Evolutionary conservation across 2,329 filamentous ascomycete species (phyloP).

Genomic region (Hymenoscyphus albidus): DNA sequence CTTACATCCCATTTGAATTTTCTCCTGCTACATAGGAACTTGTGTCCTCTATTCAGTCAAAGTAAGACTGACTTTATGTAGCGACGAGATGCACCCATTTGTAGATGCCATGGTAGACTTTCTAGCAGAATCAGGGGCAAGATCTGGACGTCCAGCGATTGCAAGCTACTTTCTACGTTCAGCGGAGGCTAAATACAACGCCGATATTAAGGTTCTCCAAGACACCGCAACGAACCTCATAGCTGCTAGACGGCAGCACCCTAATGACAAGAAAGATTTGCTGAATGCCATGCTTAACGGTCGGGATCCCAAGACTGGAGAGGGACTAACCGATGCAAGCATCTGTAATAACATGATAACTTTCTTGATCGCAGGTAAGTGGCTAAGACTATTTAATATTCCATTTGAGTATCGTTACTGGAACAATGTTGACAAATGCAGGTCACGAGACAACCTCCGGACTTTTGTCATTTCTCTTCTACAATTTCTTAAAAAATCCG

Average conservation of each 20-base stretch:
- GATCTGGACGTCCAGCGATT: slow-evolving; percentile 45
- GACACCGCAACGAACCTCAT: slow-evolving; percentile 58
- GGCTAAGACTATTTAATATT: slow-evolving; percentile 37
- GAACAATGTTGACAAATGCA: slow-evolving; percentile 27
- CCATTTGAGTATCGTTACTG: too few relatives aligned
- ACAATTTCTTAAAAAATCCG: slow-evolving; percentile 50
- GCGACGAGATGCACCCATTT: slow-evolving; percentile 65
- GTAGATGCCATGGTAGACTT: slow-evolving; percentile 63
- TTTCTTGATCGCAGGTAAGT: slow-evolving; percentile 52
- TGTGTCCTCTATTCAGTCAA: neutral
- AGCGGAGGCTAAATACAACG: slow-evolving; percentile 44
- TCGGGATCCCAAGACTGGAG: slow-evolving; percentile 62
- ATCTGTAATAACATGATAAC: slow-evolving; percentile 71
- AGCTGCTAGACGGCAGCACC: slow-evolving; percentile 52
- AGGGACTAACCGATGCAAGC: slow-evolving; percentile 57
- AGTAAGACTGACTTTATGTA: neutral
- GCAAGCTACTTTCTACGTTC: slow-evolving; percentile 47
- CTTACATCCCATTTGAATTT: too few relatives aligned
- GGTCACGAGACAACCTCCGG: slow-evolving; percentile 66
- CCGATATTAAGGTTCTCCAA: slow-evolving; percentile 53
- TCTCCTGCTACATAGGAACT: too few relatives aligned
- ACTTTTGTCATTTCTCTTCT: slow-evolving; percentile 48
- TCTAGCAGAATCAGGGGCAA: slow-evolving; percentile 53
- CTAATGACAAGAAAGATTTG: slow-evolving; percentile 60
- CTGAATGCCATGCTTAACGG: slow-evolving; percentile 67